Evolutionary conservation across 345 rosid species (phyloP).

Genomic region (Populus tremula): DNA sequence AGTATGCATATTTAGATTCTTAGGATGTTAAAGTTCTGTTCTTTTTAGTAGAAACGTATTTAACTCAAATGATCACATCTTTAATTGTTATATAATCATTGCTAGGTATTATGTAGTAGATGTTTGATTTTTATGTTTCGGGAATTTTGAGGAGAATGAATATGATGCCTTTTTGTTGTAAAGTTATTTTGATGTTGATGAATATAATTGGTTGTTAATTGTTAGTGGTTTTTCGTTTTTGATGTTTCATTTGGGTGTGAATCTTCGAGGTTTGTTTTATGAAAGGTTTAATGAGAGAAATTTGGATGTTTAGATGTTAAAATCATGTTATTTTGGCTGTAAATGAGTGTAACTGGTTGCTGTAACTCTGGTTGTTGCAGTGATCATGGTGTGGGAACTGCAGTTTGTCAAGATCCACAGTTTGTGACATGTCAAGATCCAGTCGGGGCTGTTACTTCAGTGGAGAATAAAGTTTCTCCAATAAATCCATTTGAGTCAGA

Average conservation of each 20-base stretch:
- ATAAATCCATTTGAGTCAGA: slow-evolving; percentile 26
- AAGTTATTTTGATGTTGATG: background rate
- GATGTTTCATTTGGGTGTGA: background rate
- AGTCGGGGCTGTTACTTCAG: slow-evolving; percentile 16
- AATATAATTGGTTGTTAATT: background rate
- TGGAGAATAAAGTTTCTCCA: slow-evolving; percentile 31
- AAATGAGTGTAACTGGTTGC: slow-evolving; percentile 7
- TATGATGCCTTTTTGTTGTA: background rate
- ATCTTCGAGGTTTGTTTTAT: background rate
- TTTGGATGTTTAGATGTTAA: background rate
- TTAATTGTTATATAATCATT: background rate
- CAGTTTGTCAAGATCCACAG: slow-evolving; percentile 14
- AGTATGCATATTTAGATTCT: background rate
- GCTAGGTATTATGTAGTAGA: background rate
- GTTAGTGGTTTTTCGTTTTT: background rate
- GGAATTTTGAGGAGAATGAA: background rate
- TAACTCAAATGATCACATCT: background rate
- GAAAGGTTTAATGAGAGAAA: background rate
- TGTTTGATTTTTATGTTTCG: background rate
- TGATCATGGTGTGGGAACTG: slow-evolving; percentile 25
- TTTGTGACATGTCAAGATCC: slow-evolving; percentile 35
- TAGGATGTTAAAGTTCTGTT: background rate
- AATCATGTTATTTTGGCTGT: background rate
- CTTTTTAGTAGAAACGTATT: background rate
- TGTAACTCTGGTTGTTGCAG: slow-evolving; percentile 26